phyloP scores from a whole-genome alignment of 73 alveolate genomes.

The Stentor roeselii region DNA sequence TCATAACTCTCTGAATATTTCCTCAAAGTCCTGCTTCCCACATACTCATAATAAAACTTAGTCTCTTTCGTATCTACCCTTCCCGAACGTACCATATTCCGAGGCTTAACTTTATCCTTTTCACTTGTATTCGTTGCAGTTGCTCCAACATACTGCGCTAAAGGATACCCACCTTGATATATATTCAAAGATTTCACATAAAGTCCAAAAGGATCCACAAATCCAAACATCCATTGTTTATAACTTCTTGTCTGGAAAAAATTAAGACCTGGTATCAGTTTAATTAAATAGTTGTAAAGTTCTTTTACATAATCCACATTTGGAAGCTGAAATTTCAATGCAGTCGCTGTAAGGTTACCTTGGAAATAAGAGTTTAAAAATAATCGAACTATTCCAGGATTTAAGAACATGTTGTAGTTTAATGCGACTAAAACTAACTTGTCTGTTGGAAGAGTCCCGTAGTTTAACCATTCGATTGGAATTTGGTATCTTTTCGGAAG shows the following conservation, averaged over 20 bases:
- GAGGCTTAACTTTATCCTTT: neutral
- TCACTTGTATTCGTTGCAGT: neutral
- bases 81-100: neutral
- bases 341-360: neutral
- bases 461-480: conserved; percentile 9
- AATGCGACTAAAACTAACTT: neutral
- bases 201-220: neutral
- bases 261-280: neutral
- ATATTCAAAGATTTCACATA: neutral
- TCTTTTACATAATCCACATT: neutral
- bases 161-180: conserved; percentile 3
- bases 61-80: neutral
- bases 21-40: neutral
- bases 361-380: neutral
- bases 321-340: neutral
- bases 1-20: neutral
- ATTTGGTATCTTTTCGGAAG: neutral
- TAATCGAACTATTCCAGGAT: neutral
- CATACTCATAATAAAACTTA: neutral
- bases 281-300: neutral
- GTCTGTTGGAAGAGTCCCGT: neutral
- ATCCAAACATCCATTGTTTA: neutral
- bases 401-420: neutral
- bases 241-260: neutral
- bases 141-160: neutral